Evolutionary conservation across 345 rosid species (phyloP).

Genomic region (Salix suchowensis): DNA sequence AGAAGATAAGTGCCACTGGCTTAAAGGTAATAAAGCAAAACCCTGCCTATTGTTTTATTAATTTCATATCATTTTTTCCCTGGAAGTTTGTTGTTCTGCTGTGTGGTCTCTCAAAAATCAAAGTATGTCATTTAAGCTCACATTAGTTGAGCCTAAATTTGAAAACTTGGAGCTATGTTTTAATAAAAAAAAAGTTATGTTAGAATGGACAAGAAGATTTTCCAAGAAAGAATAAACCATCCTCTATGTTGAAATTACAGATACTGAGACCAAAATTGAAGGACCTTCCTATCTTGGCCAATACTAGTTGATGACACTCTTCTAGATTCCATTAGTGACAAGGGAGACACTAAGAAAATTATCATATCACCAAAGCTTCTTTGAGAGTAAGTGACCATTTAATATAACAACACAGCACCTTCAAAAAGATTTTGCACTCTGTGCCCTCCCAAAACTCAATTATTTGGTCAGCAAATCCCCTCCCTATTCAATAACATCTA

Average conservation of each 20-base stretch:
- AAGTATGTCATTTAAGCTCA: not conserved
- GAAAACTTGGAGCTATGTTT: not conserved
- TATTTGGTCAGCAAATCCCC: not conserved
- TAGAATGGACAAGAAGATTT: not conserved
- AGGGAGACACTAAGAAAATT: not conserved
- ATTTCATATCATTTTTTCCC: not conserved
- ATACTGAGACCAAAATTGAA: not conserved
- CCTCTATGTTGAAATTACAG: not conserved
- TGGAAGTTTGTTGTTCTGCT: not conserved
- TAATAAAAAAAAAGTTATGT: not conserved
- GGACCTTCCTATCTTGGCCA: not conserved
- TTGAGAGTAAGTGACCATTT: not conserved
- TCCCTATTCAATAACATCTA: not conserved
- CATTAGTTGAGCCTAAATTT: not conserved
- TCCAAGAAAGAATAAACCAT: not conserved
- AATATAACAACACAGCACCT: not conserved
- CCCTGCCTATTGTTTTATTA: not conserved
- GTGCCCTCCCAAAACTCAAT: not conserved
- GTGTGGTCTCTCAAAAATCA: not conserved
- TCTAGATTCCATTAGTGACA: not conserved
- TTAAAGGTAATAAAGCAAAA: slow-evolving; percentile 55
- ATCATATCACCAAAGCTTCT: not conserved
- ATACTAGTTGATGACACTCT: not conserved
- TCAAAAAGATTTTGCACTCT: not conserved
- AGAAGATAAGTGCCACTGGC: slow-evolving; percentile 98